Conservation (phyloP, 768 basidiomycete species). For the Tricholoma matsutake region DNA sequence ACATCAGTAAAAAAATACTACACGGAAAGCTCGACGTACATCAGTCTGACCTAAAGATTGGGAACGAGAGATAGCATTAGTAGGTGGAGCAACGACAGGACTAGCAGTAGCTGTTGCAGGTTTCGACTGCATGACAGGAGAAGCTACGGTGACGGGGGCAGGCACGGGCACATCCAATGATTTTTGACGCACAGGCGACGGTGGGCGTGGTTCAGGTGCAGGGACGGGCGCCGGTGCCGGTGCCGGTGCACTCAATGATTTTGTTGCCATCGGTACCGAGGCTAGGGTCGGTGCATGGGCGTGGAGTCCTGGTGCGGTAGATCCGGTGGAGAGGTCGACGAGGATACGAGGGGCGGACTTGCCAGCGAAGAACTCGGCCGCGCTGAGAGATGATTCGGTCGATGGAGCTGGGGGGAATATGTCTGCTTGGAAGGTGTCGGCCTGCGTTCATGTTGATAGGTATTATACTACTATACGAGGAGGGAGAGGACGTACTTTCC, state of each 20-base stretch:
- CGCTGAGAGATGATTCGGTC: slow-evolving; percentile 71
- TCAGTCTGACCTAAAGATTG: neutral
- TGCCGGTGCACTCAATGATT: slow-evolving; percentile 29
- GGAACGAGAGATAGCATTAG: slow-evolving; percentile 10
- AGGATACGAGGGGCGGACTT: slow-evolving; percentile 78
- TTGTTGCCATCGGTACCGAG: slow-evolving; percentile 16
- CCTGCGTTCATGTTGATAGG: slow-evolving; percentile 37
- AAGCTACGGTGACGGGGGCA: neutral
- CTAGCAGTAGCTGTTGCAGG: slow-evolving; percentile 1
- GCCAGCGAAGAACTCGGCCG: slow-evolving; percentile 85
- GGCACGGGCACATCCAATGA: slow-evolving; percentile 10
- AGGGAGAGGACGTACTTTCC: slow-evolving; percentile 57
- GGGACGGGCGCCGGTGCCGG: slow-evolving; percentile 22
- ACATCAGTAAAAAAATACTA: slow-evolving; percentile 15
- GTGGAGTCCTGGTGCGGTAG: slow-evolving; percentile 28
- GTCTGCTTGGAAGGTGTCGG: slow-evolving; percentile 95
- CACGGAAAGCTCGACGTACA: neutral
- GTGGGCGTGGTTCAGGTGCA: slow-evolving; percentile 13
- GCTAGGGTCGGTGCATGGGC: slow-evolving; percentile 35
- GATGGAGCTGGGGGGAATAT: slow-evolving; percentile 94
- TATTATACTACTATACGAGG: neutral
- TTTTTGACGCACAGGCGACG: slow-evolving; percentile 10
- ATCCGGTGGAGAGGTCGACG: slow-evolving; percentile 74
- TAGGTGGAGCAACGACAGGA: neutral
- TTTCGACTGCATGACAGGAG: slow-evolving; percentile 17